A percentile compares a stretch with the other conserved stretches of the same genome.
phyloP scores from a whole-genome alignment of 2,329 filamentous ascomycete species.

The Colletotrichum lupini region DNA sequence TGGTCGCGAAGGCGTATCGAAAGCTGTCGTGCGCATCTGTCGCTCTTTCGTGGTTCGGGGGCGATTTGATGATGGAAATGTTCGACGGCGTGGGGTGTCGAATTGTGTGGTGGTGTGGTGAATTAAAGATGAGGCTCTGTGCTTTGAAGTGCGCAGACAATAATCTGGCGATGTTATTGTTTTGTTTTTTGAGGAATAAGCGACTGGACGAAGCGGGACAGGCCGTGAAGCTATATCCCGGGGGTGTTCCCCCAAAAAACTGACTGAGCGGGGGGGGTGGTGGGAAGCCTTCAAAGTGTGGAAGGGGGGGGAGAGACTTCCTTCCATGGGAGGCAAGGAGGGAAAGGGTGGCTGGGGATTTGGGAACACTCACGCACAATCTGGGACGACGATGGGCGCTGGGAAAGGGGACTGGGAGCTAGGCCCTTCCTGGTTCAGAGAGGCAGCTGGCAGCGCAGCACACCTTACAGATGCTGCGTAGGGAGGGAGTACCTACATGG shows the following conservation, averaged over 20 bases:
- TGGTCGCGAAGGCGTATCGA: conserved; percentile 46
- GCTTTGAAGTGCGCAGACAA: conserved; percentile 1
- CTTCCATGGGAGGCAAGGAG: neutral
- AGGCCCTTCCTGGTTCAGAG: neutral
- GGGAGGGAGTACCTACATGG: no score
- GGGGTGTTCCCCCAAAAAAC: conserved; percentile 23
- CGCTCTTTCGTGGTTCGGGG: neutral
- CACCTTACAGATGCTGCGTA: neutral
- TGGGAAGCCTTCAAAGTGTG: neutral
- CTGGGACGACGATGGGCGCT: conserved; percentile 16
- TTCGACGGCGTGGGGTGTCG: conserved; percentile 2
- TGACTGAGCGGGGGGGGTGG: conserved; percentile 13
- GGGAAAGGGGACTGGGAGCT: neutral
- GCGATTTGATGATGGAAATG: neutral
- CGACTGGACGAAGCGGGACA: conserved; percentile 28
- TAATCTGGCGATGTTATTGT: conserved; percentile 36
- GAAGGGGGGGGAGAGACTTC: neutral
- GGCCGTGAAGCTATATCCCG: conserved; percentile 35
- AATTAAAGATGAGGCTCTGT: conserved; percentile 21
- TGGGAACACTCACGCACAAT: neutral
- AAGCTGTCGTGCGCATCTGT: conserved; percentile 32
- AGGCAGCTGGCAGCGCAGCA: neutral
- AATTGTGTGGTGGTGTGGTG: neutral
- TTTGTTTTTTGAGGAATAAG: conserved; percentile 34
- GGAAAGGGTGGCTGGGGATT: conserved; percentile 17